These are phyloP conservation scores for Bullera alba DNA, from an alignment of 768 basidiomycete species.

Conservation along the genomic window DNA sequence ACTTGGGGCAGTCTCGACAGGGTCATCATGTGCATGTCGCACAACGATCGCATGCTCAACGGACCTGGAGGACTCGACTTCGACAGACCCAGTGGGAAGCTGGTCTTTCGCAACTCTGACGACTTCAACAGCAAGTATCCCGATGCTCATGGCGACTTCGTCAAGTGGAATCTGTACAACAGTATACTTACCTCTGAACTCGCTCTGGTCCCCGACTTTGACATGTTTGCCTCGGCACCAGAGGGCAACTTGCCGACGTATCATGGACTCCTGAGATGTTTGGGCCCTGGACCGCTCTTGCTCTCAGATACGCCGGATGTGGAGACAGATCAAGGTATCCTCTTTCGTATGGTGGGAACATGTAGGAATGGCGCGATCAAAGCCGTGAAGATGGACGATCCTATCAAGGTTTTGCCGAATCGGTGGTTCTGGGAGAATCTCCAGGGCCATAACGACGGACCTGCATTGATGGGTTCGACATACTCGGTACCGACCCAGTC, in stretches of 20 bases:
- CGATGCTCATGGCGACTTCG: conserved; percentile 18
- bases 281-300: conserved; percentile 25
- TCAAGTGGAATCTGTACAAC: conserved; percentile 20
- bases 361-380: conserved; percentile 3
- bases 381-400: conserved; percentile 10
- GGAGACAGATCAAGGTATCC: conserved; percentile 7
- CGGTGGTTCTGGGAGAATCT: conserved; percentile 30
- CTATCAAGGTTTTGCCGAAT: conserved; percentile 9
- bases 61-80: conserved; percentile 29
- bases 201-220: conserved; percentile 25
- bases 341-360: conserved; percentile 5
- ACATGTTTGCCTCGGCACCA: conserved; percentile 35
- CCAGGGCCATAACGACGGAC: conserved; percentile 12
- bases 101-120: conserved; percentile 34
- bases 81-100: conserved; percentile 11
- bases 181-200: conserved; percentile 32
- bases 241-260: conserved; percentile 12
- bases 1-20: conserved; percentile 17
- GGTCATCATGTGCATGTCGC: conserved; percentile 37
- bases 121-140: conserved; percentile 23
- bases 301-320: conserved; percentile 23
- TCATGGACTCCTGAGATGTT: conserved; percentile 26
- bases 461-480: conserved; percentile 14
- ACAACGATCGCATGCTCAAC: conserved; percentile 35
- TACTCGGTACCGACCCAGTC: conserved; percentile 7